Evolutionary conservation across 768 basidiomycete genomes (phyloP).

Genomic region (Termitomyces sp.): DNA sequence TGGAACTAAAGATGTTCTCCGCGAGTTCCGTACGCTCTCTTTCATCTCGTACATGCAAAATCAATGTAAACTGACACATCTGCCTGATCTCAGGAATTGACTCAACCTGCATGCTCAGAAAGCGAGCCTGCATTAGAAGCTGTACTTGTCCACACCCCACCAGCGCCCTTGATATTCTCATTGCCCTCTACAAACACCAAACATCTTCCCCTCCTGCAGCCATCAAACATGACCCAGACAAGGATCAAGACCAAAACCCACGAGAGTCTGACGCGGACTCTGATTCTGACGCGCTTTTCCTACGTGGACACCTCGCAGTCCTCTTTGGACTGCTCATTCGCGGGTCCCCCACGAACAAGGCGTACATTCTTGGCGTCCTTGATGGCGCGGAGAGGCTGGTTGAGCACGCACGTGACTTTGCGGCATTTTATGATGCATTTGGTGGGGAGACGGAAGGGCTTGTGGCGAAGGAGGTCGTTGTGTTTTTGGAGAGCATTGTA

Average conservation of each 20-base stretch:
- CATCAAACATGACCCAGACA: constrained; percentile 12
- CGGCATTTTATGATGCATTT: constrained; percentile 34
- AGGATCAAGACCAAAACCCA: constrained; percentile 16
- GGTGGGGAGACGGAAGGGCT: constrained; percentile 30
- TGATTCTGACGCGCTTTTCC: constrained; percentile 35
- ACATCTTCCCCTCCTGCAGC: constrained; percentile 4
- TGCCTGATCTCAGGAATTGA: constrained; percentile 34
- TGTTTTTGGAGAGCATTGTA: constrained; percentile 42
- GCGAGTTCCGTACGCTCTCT: constrained; percentile 41
- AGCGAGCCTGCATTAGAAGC: constrained; percentile 39
- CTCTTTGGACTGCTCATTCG: constrained; percentile 58
- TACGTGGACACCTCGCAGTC: constrained; percentile 71
- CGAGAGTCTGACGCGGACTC: constrained; percentile 20
- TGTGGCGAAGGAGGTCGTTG: constrained; percentile 44
- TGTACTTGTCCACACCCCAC: constrained; percentile 46
- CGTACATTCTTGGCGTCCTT: constrained; percentile 25
- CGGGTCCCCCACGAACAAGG: constrained; percentile 28
- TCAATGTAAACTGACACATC: not conserved
- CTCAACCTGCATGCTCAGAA: constrained; percentile 41
- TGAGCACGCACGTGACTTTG: constrained; percentile 41
- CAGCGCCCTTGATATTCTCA: constrained; percentile 46
- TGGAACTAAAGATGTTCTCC: constrained; percentile 38
- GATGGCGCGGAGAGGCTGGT: constrained; percentile 24
- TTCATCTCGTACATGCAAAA: not conserved
- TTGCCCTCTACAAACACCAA: constrained; percentile 41